Evolutionary conservation across 2,329 filamentous ascomycete genomes (phyloP), one percentile per base, ranked within the genome.

Genomic region (Orbilia blumenaviensis): DNA sequence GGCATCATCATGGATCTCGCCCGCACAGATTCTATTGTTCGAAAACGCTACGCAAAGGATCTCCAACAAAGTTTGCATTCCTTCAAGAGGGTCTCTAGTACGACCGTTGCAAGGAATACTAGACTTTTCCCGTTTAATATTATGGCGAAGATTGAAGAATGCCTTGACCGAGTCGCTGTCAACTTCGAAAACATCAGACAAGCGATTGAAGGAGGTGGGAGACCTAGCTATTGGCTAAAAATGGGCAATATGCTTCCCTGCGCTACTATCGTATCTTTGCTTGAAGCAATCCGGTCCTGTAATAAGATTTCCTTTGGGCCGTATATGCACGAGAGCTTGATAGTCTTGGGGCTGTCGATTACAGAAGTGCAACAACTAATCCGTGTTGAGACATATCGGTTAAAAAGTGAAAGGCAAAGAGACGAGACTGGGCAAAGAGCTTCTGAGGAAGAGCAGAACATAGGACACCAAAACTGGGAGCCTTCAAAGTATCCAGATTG

Each of bases 391-490:
- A 32, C n/a, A 2, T 77, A 73, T 42, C 52, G 67, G 0, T 41
- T 64, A 8, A 38, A 71, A 12, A 38, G 67, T 5, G 67, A 78
- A 16, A 77, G 7, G 0, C 77, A 80, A 2, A n/a, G n/a, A n/a
- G n/a, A n/a, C n/a, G n/a, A n/a, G n/a, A n/a, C n/a, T n/a, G n/a
- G n/a, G n/a, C n/a, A n/a, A n/a, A 79, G 80, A 14, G 63, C 81
- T 0, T 32, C 79, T 1, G 77, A 78, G n/a, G 83, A 87, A 71
- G 75, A 86, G 0, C 60, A 75, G 0, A 89, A 89, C 66, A 14
- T 77, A 0, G 89, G 89, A 0, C 88, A 89, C 75, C 78, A 79
- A 0, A 87, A 86, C 8, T 92, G 89, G 88, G 78, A 85, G 4
- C 85, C 86, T 0, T 8, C 80, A 0, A 74, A 86, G 0, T 82